Percentiles rank a stretch among this genome's conserved stretches.
Evolutionary conservation across 169 alveolate genomes (phyloP).

Genomic region (Eimeria maxima): DNA sequence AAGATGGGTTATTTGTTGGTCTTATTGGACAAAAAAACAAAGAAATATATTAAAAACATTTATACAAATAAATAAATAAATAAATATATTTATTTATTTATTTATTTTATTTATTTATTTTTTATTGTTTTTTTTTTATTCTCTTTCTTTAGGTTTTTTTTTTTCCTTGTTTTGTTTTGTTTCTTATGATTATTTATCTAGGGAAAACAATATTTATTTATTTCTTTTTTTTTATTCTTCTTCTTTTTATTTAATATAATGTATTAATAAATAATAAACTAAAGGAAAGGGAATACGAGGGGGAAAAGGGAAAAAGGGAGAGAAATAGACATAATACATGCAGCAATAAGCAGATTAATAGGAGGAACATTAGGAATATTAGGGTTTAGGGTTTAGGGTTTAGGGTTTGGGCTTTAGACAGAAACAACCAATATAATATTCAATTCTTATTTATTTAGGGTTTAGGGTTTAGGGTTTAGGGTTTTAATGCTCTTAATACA

Average conservation of each 20-base stretch:
- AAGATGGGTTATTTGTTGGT: conserved; percentile 84
- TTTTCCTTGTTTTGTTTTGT: no score
- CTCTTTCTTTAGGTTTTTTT: no score
- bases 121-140: no score
- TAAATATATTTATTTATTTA: no score
- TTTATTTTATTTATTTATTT: no score
- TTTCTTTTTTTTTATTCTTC: no score
- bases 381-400: conserved; percentile 7
- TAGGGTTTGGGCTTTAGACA: not conserved
- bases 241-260: no score
- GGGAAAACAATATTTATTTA: no score
- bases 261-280: not conserved
- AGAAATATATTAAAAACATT: not conserved
- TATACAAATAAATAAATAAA: no score
- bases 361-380: not conserved
- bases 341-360: not conserved
- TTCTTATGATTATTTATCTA: no score
- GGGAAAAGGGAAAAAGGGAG: no score
- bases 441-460: not conserved
- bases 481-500: not conserved
- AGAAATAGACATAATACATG: not conserved
- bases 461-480: not conserved
- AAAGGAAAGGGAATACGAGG: not conserved
- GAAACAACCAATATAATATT: no score
- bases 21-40: conserved; percentile 60